Evolutionary conservation across 495 filamentous ascomycete genomes (phyloP), one percentile per base, ranked within the genome.

Genomic region (Daldinia concentrica): DNA sequence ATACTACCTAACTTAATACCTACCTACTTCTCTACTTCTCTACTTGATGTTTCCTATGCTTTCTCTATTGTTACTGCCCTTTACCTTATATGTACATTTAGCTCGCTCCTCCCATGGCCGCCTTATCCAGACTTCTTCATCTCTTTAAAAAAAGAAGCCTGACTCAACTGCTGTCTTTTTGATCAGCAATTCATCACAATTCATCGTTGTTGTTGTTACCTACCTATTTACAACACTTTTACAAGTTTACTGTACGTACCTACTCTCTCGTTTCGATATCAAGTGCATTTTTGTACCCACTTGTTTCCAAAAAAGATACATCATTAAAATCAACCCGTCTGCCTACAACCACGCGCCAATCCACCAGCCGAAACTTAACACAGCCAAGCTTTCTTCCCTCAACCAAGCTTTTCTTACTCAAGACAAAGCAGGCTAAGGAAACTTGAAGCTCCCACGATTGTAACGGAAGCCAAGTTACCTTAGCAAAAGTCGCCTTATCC

Each of bases 21-120:
- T 32, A 32, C 29, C 6, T 32, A 30, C 6, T 32, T 7, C 27
- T n/a, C 27, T 29, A 29, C 27, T 29, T 4, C 27, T 29, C n/a
- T n/a, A n/a, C n/a, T n/a, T n/a, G n/a, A n/a, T n/a, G n/a, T n/a
- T n/a, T n/a, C n/a, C n/a, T n/a, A n/a, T n/a, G 27, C 27, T 6
- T 30, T 52, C 48, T 52, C 22, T 52, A 52, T 52, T 27, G 19
- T 29, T 29, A 52, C 24, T 52, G 15, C 58, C 58, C 64, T 59
- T 72, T 72, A 61, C 64, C 69, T 72, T 64, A 68, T 73, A 73
- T 73, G 70, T 73, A 73, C 69, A 73, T 63, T 52, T 65, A 66
- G 51, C 61, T 29, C 37, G 36, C 58, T 37, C 59, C 26, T 58
- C 62, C 60, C 52, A 73, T 73, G 63, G 62, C 41, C 52, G 66